phyloP scores from a whole-genome alignment of 352 stramenopile genomes.

The Pythium brassicae region DNA sequence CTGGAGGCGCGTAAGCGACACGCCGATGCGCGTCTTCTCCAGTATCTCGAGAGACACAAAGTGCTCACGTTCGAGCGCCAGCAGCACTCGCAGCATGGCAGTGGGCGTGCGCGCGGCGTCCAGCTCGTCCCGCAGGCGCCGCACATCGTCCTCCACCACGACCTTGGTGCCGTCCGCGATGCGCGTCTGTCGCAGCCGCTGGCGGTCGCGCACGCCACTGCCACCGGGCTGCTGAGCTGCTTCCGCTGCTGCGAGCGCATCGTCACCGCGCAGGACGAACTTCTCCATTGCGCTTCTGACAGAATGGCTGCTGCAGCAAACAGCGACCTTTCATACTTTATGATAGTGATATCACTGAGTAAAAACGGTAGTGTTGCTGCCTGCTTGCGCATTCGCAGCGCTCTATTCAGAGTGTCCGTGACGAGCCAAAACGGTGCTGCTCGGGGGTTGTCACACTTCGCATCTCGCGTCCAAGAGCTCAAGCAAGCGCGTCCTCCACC shows the following conservation, averaged over 20 bases:
- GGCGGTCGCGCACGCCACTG: constrained; percentile 5
- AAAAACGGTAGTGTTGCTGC: too few relatives aligned
- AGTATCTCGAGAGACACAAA: constrained; percentile 83
- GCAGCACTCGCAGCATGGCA: constrained; percentile 46
- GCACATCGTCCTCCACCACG: constrained; percentile 56
- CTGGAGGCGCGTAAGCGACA: constrained; percentile 33
- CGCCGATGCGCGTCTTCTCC: constrained; percentile 59
- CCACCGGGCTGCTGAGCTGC: constrained; percentile 9
- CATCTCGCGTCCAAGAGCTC: constrained; percentile 10
- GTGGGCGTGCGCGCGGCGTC: constrained; percentile 40
- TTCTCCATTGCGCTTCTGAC: constrained; percentile 50
- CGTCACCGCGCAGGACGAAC: constrained; percentile 55
- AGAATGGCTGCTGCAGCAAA: too few relatives aligned
- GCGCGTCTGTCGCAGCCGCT: constrained; percentile 50
- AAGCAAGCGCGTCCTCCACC: constrained; percentile 3
- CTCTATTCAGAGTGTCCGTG: background rate
- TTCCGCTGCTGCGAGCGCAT: constrained; percentile 26
- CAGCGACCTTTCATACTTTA: background rate
- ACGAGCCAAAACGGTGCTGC: background rate
- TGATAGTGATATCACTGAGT: too few relatives aligned
- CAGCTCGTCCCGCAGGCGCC: constrained; percentile 63
- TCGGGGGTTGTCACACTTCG: constrained; percentile 17
- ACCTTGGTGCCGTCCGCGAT: constrained; percentile 73
- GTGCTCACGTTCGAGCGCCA: constrained; percentile 42
- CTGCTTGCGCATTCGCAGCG: constrained; percentile 6